Conservation (phyloP, 208 protist genomes). For the Porcisia deanei region DNA sequence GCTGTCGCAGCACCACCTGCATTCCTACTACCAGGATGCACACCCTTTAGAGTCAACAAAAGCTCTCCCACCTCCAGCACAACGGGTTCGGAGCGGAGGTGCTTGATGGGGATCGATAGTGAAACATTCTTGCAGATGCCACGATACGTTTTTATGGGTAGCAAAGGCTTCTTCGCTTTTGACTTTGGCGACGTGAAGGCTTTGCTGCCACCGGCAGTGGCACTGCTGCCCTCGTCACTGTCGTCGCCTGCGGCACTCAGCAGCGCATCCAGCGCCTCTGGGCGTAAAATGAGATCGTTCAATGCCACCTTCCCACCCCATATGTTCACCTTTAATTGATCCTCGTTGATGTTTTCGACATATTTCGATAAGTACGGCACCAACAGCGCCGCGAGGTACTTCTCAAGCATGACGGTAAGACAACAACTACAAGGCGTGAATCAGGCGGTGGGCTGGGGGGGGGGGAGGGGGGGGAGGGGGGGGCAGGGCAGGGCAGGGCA, state of each 20-base stretch:
- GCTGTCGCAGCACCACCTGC: neutral
- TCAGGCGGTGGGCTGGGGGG: too few relatives aligned
- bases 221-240: slow-evolving; percentile 11
- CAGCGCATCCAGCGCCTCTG: slow-evolving; percentile 62
- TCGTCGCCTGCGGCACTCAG: slow-evolving; percentile 27
- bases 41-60: slow-evolving; percentile 59
- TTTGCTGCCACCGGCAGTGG: neutral
- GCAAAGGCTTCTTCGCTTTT: slow-evolving; percentile 13
- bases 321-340: slow-evolving; percentile 75
- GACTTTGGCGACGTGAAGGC: slow-evolving; percentile 11
- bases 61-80: slow-evolving; percentile 81
- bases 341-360: slow-evolving; percentile 83
- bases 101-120: slow-evolving; percentile 73
- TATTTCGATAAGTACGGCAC: slow-evolving; percentile 87
- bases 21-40: slow-evolving; percentile 9
- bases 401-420: slow-evolving; percentile 69
- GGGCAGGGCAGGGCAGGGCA: neutral
- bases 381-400: slow-evolving; percentile 76
- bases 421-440: neutral
- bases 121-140: slow-evolving; percentile 83
- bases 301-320: slow-evolving; percentile 85
- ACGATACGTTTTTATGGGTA: slow-evolving; percentile 52
- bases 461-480: too few relatives aligned
- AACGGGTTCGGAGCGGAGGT: slow-evolving; percentile 82
- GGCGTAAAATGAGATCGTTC: slow-evolving; percentile 75